These are phyloP conservation scores for Paecilomyces sp. DNA, from an alignment of 2,329 filamentous ascomycete species.

Conservation along the genomic window DNA sequence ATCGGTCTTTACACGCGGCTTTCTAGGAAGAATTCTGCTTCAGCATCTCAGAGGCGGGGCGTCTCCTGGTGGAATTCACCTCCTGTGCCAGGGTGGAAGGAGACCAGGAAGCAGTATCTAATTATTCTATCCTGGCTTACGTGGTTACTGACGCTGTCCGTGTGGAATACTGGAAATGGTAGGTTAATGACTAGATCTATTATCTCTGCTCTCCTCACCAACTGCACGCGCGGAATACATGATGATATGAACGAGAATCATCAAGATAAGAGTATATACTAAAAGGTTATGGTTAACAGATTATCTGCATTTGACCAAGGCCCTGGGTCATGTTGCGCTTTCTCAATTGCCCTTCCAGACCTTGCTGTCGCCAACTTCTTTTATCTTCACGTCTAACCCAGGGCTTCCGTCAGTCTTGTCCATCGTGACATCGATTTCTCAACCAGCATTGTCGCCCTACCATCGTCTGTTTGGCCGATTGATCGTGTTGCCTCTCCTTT, in stretches of 20 bases:
- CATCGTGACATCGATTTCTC: slow-evolving; percentile 46
- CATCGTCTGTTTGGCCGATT: slow-evolving; percentile 54
- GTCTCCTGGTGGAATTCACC: slow-evolving; percentile 41
- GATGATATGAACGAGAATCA: not conserved
- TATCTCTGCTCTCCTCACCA: too few species aligned
- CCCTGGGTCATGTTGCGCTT: slow-evolving; percentile 52
- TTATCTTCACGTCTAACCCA: slow-evolving; percentile 38
- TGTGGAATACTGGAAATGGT: slow-evolving; percentile 50
- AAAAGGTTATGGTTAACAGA: slow-evolving; percentile 32
- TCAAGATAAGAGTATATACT: slow-evolving; percentile 1
- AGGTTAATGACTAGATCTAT: slow-evolving; percentile 15
- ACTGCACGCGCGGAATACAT: not conserved
- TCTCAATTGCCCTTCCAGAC: slow-evolving; percentile 57
- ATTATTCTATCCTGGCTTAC: slow-evolving; percentile 41
- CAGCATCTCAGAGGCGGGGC: slow-evolving; percentile 2
- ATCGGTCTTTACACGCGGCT: slow-evolving; percentile 24
- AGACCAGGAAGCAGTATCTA: slow-evolving; percentile 46
- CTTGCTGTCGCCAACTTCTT: slow-evolving; percentile 40
- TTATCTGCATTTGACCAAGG: slow-evolving; percentile 58
- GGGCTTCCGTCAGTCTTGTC: slow-evolving; percentile 43
- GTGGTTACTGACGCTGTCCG: slow-evolving; percentile 46
- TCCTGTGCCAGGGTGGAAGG: slow-evolving; percentile 34
- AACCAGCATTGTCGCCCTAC: slow-evolving; percentile 48
- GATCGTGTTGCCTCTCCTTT: slow-evolving; percentile 43
- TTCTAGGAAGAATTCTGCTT: not conserved